Evolutionary conservation across 1,284 basidiomycete genomes (phyloP), one percentile per base, ranked within the genome.

Genomic region (Moesziomyces sp.): DNA sequence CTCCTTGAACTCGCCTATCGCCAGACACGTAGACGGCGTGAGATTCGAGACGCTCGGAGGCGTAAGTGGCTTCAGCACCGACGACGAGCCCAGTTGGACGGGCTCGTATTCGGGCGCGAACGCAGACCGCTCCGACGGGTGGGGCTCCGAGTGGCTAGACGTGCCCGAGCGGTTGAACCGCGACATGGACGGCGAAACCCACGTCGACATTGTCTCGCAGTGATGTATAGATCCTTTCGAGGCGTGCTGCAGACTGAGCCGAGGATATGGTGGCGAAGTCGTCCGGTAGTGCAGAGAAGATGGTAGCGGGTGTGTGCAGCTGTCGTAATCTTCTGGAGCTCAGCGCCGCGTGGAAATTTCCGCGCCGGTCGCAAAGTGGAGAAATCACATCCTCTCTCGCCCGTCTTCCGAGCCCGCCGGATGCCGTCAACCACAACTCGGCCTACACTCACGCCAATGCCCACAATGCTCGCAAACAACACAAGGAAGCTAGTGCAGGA

Each of bases 1-100:
- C 23, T 78, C 76, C 50, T 76, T 73, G 58, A 81, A 81, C 21
- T 79, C 73, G n/a, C 61, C 47, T 3, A 81, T 55, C 4, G 72
- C 65, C 4, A 81, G 55, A 57, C 80, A 81, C 3, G 70, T 63
- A 1, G 60, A 60, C 0, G 76, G 66, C 1, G 64, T 71, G 21
- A 81, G 53, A 43, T 81, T 76, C 13, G 51, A 58, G 1, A 81
- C 78, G 21, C 24, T 46, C 3, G 64, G 59, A 34, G 70, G 64
- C 3, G 70, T 67, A 9, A 66, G 52, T 0, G 70, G 70, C 49
- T 63, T 58, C 28, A 64, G 50, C 5, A 73, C 52, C 26, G 60
- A 63, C 11, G 58, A 58, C 0, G 69, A 72, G n/a, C 69, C 69
- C 11, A 72, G 69, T 7, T 47, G 46, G 6, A 66, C 50, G n/a